A percentile compares a stretch with the other conserved stretches of the same genome.
These are phyloP conservation scores for Fraxinus greggii DNA, from an alignment of 305 asterid species.

Conservation along the genomic window DNA sequence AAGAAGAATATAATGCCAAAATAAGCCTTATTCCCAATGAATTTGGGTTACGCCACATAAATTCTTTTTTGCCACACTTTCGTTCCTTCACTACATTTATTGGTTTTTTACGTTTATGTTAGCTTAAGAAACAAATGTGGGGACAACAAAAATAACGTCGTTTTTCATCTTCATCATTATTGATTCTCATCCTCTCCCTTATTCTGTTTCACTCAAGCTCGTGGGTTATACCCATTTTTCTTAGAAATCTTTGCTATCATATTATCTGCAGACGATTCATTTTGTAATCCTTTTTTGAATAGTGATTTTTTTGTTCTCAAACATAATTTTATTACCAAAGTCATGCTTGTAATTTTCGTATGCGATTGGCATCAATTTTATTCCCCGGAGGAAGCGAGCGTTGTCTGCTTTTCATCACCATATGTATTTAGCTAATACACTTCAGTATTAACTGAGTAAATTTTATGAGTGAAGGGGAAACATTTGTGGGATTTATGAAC, in stretches of 20 bases:
- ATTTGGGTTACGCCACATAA: background rate
- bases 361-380: background rate
- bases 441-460: background rate
- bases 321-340: background rate
- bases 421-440: background rate
- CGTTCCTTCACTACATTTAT: background rate
- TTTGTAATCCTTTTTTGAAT: constrained; percentile 4
- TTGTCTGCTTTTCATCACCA: constrained; percentile 8
- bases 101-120: background rate
- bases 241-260: background rate
- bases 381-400: background rate
- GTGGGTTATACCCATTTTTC: background rate
- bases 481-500: constrained; percentile 12
- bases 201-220: background rate
- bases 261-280: constrained; percentile 5
- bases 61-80: background rate
- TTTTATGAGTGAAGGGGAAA: background rate
- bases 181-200: background rate
- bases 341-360: background rate
- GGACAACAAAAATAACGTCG: background rate
- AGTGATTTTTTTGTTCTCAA: constrained; percentile 10
- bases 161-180: background rate
- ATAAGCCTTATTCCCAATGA: background rate
- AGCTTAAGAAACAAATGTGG: constrained; percentile 7
- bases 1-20: background rate